Evolutionary conservation across 2,329 filamentous ascomycete genomes (phyloP), one percentile per base, ranked within the genome.

Genomic region (Mycocentrospora acerina): DNA sequence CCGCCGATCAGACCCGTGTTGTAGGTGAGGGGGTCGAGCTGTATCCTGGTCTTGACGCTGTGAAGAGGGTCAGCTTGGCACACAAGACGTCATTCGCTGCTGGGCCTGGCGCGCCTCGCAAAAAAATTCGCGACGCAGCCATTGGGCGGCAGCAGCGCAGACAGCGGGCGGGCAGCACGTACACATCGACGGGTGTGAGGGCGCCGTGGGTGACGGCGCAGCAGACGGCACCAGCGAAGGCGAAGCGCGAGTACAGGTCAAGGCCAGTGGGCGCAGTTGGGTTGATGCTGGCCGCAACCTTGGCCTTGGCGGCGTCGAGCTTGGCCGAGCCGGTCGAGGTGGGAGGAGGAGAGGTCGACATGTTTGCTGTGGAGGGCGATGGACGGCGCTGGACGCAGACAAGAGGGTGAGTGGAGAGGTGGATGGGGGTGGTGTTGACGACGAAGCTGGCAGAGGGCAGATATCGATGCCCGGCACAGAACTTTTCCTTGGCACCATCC

Each of bases 141-240:
- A 67, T 62, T 67, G 62, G 46, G 29, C 33, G 22, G 17, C 41
- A 35, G 17, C 16, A 32, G 2, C 32, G 42, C 41, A 29, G 28
- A 35, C 31, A 36, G 29, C 12, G n/a, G 33, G 18, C 15, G 27
- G 42, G 44, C 15, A 27, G 40, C 46, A 88, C 91, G 74, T 93
- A 97, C 91, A 98, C 93, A 87, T 98, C 93, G 73, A 98, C 90
- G 68, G 93, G 93, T 60, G 93, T 98, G 64, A 97, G 84, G 67
- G 81, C 86, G 74, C 91, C 93, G 82, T 98, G 93, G 69, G 93
- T 98, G 76, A 97, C 78, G 62, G 90, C 93, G 76, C 93, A 98
- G 85, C 93, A 96, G 79, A 97, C 78, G 63, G 93, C 93, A 76
- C 93, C 93, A 64, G 93, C 90, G 65, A 98, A 86, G 75, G 93